Evolutionary conservation across 2,329 filamentous ascomycete species (phyloP).

Genomic region (Aspergillus phoenicis): DNA sequence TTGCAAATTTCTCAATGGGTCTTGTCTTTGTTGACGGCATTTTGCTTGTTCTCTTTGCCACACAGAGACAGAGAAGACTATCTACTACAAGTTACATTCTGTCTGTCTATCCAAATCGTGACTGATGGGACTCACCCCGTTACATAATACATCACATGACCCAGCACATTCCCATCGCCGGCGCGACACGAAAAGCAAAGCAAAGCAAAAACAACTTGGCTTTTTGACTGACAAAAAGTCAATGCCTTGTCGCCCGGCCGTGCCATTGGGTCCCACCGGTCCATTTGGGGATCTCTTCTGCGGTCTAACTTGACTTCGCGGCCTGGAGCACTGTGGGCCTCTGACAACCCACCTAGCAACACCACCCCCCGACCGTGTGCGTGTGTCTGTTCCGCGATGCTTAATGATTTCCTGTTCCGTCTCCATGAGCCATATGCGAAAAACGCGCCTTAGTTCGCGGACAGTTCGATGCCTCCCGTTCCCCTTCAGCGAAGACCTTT

Average conservation of each 20-base stretch:
- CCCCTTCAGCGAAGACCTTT: slow-evolving; percentile 44
- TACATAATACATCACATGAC: slow-evolving; percentile 24
- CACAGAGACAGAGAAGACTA: too few relatives aligned
- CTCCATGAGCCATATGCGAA: slow-evolving; percentile 48
- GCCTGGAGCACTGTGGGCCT: slow-evolving; percentile 13
- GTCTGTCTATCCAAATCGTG: too few relatives aligned
- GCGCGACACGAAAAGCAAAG: slow-evolving; percentile 21
- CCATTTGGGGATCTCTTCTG: slow-evolving; percentile 12
- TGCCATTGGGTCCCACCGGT: slow-evolving; percentile 12
- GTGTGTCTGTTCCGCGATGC: slow-evolving; percentile 38
- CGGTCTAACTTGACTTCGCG: background rate
- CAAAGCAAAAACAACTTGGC: slow-evolving; percentile 5
- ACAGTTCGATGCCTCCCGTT: slow-evolving; percentile 55
- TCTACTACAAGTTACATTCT: too few relatives aligned
- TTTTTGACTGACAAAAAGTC: background rate
- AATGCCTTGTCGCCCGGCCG: slow-evolving; percentile 6
- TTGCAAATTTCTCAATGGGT: slow-evolving; percentile 70
- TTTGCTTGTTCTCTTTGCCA: slow-evolving; percentile 14
- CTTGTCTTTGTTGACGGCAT: slow-evolving; percentile 55
- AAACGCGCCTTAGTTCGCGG: slow-evolving; percentile 49
- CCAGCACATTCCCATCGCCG: slow-evolving; percentile 15
- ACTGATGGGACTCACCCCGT: background rate
- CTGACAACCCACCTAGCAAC: background rate
- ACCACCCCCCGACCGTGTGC: slow-evolving; percentile 15
- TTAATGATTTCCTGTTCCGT: slow-evolving; percentile 37